Base-by-base conservation (phyloP, 768 basidiomycete species). In the Suillus luteus region DNA sequence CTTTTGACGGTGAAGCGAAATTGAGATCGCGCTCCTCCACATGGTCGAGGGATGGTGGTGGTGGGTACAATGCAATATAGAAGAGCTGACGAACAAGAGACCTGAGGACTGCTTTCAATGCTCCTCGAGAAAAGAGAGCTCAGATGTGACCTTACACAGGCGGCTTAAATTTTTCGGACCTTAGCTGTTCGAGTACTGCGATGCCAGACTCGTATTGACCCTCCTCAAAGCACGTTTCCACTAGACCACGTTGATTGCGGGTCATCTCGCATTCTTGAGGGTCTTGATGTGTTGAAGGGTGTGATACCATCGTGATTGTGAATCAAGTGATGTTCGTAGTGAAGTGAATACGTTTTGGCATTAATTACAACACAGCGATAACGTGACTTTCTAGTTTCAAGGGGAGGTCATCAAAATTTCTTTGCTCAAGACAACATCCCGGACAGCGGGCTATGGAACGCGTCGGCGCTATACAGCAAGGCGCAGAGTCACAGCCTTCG, bases 171-270 rank as follows among this genome's bases (percentile, higher is more conserved):
- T 80, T 76, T n/a, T 82, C 71, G 0, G 85, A 83, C 54, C 87
- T 85, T 2, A 92, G 73, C 63, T 88, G 86, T 63, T 85, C 85
- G 1, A 93, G 81, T 33, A 84, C 75, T 15, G 80, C 76, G 35
- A 91, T 87, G 8, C 86, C 91, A 6, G 84, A 80, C 68, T 90
- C 86, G 66, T 89, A 91, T 63, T 91, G 89, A 19, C 86, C 85
- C 72, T 93, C 91, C 69, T 93, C 91, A 22, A 92, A 84, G 64
- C 87, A 87, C 60, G 82, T 86, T 70, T 92, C 89, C 22, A 92
- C 88, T 5, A 90, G 76, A 40, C 80, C 81, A 41, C 82, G 79
- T 67, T 85, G 83, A 68, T 84, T 72, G 15, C 73, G 70, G 62
- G 74, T 77, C 79, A 86, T 81, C 60, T 84, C 83, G 11, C 74